Evolutionary conservation across 441 rosid species (phyloP).

Genomic region (Gossypium davidsonii): DNA sequence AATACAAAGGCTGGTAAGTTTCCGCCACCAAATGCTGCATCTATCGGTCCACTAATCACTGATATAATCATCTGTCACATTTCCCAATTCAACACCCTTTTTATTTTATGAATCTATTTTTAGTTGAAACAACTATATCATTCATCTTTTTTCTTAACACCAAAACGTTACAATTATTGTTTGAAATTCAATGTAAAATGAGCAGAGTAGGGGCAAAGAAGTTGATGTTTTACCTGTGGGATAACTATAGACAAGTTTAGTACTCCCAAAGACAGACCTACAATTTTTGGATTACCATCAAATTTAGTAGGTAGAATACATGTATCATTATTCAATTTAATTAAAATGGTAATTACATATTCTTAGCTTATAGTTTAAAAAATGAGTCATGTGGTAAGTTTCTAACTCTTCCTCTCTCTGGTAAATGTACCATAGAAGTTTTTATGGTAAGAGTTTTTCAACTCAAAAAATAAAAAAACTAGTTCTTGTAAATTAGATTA

Average conservation of each 20-base stretch:
- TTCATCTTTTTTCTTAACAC: neutral
- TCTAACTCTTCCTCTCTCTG: too few relatives aligned
- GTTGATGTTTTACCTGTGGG: constrained; percentile 52
- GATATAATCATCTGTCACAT: constrained; percentile 52
- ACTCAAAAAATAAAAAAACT: too few relatives aligned
- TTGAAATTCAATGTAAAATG: neutral
- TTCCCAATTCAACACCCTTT: neutral
- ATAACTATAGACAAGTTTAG: constrained; percentile 70
- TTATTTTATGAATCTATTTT: neutral
- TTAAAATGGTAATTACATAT: too few relatives aligned
- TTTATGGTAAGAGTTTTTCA: too few relatives aligned
- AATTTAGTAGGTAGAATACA: neutral
- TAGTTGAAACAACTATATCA: neutral
- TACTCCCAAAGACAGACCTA: constrained; percentile 84
- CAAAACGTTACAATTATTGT: neutral
- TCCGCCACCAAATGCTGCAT: constrained; percentile 54
- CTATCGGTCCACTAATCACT: constrained; percentile 41
- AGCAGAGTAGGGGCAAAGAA: neutral
- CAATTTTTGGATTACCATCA: neutral
- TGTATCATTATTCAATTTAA: neutral
- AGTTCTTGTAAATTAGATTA: too few relatives aligned
- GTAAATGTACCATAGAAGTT: too few relatives aligned
- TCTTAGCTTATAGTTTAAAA: too few relatives aligned
- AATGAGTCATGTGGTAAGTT: too few relatives aligned
- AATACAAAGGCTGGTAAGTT: constrained; percentile 44